Conservation (phyloP, 2,329 filamentous ascomycete species). For the Sarocladium kiliense region DNA sequence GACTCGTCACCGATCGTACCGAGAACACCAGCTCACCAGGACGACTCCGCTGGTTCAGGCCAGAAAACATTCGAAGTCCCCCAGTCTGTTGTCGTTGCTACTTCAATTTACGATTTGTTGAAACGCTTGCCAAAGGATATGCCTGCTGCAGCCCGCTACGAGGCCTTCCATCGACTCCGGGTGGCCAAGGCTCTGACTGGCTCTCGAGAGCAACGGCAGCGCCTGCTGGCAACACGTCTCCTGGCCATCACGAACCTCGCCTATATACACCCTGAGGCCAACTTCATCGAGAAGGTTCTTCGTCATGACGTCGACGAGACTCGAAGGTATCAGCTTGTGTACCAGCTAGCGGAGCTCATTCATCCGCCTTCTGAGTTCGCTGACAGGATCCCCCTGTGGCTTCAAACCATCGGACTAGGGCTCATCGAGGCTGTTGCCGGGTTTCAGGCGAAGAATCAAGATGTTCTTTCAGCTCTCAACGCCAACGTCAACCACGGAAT, state of each 20-base stretch:
- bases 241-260: constrained; percentile 87
- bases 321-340: constrained; percentile 80
- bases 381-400: constrained; percentile 61
- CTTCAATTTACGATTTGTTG: constrained; percentile 52
- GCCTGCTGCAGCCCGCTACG: constrained; percentile 71
- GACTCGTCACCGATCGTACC: constrained; percentile 46
- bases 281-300: constrained; percentile 82
- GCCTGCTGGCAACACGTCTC: constrained; percentile 74
- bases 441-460: constrained; percentile 69
- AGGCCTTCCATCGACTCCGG: constrained; percentile 77
- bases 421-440: constrained; percentile 81
- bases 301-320: constrained; percentile 87
- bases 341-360: constrained; percentile 87
- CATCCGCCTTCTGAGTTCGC: constrained; percentile 73
- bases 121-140: constrained; percentile 56
- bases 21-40: constrained; percentile 34
- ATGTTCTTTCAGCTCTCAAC: constrained; percentile 86
- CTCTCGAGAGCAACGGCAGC: constrained; percentile 62
- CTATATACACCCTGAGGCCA: constrained; percentile 76
- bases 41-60: constrained; percentile 31
- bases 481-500: constrained; percentile 96
- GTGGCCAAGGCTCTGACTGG: constrained; percentile 73
- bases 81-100: constrained; percentile 45
- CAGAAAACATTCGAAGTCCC: constrained; percentile 63
- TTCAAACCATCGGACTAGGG: constrained; percentile 78